A percentile compares a stretch with the other conserved stretches of the same genome.
Evolutionary conservation across 106 monocot genomes (phyloP).

Genomic region (Platanthera zijinensis): DNA sequence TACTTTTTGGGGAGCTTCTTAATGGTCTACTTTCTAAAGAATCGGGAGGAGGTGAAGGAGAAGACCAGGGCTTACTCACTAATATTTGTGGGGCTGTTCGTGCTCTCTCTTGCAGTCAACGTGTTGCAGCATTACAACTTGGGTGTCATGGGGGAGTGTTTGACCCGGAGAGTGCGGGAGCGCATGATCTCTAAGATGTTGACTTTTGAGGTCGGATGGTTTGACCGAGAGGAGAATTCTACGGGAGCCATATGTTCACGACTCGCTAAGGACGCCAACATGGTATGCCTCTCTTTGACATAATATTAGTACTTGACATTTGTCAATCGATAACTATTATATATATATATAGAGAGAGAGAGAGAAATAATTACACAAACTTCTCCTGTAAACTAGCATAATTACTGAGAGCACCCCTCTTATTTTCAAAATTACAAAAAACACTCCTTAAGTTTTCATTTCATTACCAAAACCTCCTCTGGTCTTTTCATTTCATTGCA

Average conservation of each 20-base stretch:
- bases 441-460: too few species aligned
- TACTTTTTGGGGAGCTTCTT: slow-evolving; percentile 54
- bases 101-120: slow-evolving; percentile 21
- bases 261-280: slow-evolving; percentile 27
- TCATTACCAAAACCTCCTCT: too few species aligned
- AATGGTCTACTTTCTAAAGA: slow-evolving; percentile 18
- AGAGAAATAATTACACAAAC: too few species aligned
- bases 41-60: slow-evolving; percentile 31
- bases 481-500: too few species aligned
- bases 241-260: slow-evolving; percentile 31
- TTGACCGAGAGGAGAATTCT: slow-evolving; percentile 40
- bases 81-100: slow-evolving; percentile 12
- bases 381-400: too few species aligned
- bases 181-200: slow-evolving; percentile 38
- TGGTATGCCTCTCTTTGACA: too few species aligned
- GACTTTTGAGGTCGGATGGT: slow-evolving; percentile 41
- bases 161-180: slow-evolving; percentile 37
- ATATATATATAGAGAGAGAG: too few species aligned
- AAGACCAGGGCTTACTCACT: slow-evolving; percentile 29
- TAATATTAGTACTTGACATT: too few species aligned
- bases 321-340: too few species aligned
- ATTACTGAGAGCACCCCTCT: too few species aligned
- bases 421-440: too few species aligned
- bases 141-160: slow-evolving; percentile 40
- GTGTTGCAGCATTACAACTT: slow-evolving; percentile 36